phyloP scores from a whole-genome alignment of 441 rosid species.

The Heliophila coronopifolia region DNA sequence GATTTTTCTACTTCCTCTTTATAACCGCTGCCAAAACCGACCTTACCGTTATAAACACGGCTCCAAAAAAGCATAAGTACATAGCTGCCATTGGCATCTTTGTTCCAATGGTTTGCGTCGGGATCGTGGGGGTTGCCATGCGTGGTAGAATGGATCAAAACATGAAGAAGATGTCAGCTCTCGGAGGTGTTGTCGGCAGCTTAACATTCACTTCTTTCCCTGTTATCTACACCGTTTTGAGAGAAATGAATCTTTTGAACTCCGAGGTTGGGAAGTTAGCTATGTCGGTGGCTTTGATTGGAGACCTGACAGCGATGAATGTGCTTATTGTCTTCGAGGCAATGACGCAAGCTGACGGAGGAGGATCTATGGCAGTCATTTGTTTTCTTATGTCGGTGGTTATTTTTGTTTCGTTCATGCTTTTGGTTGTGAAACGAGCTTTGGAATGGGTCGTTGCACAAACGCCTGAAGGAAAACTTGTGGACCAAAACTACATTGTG shows the following conservation, averaged over 20 bases:
- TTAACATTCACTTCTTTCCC: slow-evolving; percentile 49
- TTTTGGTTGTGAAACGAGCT: slow-evolving; percentile 23
- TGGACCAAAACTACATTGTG: slow-evolving; percentile 38
- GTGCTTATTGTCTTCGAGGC: slow-evolving; percentile 41
- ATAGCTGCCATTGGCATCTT: slow-evolving; percentile 33
- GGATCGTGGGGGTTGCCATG: slow-evolving; percentile 9
- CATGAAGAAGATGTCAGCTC: slow-evolving; percentile 27
- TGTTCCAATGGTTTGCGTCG: slow-evolving; percentile 22
- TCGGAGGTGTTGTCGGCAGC: slow-evolving; percentile 33
- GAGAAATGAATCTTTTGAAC: slow-evolving; percentile 58
- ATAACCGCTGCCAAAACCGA: slow-evolving; percentile 55
- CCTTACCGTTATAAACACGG: slow-evolving; percentile 27
- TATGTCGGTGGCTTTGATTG: slow-evolving; percentile 38
- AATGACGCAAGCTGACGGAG: slow-evolving; percentile 33
- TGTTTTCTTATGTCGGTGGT: slow-evolving; percentile 33
- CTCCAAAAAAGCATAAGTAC: slow-evolving; percentile 43
- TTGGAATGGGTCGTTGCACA: slow-evolving; percentile 40
- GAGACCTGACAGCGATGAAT: slow-evolving; percentile 35
- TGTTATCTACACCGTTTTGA: slow-evolving; percentile 46
- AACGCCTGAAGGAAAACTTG: slow-evolving; percentile 52
- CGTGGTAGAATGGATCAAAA: slow-evolving; percentile 31
- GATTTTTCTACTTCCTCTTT: slow-evolving; percentile 50
- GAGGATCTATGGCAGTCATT: slow-evolving; percentile 6
- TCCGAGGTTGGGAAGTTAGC: slow-evolving; percentile 74
- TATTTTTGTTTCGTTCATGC: slow-evolving; percentile 19